Evolutionary conservation across 495 filamentous ascomycete genomes (phyloP).

Genomic region (Chaetomidium leptoderma): DNA sequence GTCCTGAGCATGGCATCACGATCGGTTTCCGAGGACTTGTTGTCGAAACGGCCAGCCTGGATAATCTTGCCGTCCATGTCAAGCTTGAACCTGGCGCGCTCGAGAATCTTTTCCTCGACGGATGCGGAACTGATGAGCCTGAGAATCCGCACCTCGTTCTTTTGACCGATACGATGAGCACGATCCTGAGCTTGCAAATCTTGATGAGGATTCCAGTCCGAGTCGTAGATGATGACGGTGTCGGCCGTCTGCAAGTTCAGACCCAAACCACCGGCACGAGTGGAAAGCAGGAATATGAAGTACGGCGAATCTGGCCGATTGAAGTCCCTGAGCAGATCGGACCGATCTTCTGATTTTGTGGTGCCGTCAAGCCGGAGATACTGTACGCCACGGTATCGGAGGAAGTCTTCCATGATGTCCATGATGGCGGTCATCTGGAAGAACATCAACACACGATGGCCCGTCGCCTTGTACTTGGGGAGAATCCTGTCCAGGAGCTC

Average conservation of each 20-base stretch:
- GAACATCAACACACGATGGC: constrained; percentile 96
- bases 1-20: constrained; percentile 92
- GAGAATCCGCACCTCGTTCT: constrained; percentile 97
- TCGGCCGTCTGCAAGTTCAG: constrained; percentile 95
- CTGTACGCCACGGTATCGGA: constrained; percentile 71
- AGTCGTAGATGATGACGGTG: constrained; percentile 99
- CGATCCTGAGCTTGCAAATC: constrained; percentile 99
- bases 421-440: constrained; percentile 99
- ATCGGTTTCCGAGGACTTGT: constrained; percentile 98
- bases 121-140: constrained; percentile 94
- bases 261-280: constrained; percentile 95
- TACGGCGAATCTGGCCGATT: constrained; percentile 86
- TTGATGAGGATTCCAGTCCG: constrained; percentile 99
- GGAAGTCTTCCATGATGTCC: constrained; percentile 99
- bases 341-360: constrained; percentile 95
- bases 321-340: constrained; percentile 80
- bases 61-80: constrained; percentile 99
- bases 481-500: constrained; percentile 89
- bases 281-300: constrained; percentile 98
- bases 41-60: constrained; percentile 97
- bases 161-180: constrained; percentile 99
- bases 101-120: constrained; percentile 96
- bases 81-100: constrained; percentile 94
- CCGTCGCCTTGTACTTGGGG: constrained; percentile 83
- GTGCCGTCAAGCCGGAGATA: constrained; percentile 94